phyloP scores from a whole-genome alignment of 371 early-diverging fungal species.

The Apophysomyces sp. region DNA sequence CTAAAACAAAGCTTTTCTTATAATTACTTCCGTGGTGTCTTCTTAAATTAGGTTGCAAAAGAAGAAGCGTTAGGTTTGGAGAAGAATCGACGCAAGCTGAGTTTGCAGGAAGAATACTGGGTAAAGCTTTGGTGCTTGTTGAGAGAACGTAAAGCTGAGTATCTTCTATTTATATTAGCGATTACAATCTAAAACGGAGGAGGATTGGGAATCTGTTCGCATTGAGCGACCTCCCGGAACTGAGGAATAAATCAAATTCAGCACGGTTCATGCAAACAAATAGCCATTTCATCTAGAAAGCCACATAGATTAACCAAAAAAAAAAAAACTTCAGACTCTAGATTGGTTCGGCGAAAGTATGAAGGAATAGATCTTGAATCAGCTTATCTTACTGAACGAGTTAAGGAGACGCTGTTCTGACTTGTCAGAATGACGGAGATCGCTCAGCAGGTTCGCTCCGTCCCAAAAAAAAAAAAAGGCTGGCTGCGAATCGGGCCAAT shows the following conservation, averaged over 20 bases:
- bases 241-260: conserved; percentile 11
- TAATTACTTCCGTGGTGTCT: background rate
- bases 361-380: too few species aligned
- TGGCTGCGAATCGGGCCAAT: background rate
- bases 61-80: conserved; percentile 66
- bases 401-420: too few species aligned
- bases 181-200: conserved; percentile 49
- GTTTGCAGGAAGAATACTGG: conserved; percentile 69
- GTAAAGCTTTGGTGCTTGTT: conserved; percentile 23
- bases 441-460: background rate
- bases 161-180: conserved; percentile 24
- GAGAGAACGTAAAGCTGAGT: background rate
- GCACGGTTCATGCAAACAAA: background rate
- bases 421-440: too few species aligned
- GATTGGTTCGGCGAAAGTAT: too few species aligned
- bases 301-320: too few species aligned
- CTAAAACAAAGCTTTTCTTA: too few species aligned
- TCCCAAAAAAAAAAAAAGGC: background rate
- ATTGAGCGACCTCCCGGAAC: conserved; percentile 44
- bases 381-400: too few species aligned
- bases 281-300: background rate
- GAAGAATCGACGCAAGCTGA: conserved; percentile 51
- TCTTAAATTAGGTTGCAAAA: conserved; percentile 47
- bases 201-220: conserved; percentile 54
- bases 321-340: too few species aligned